Conservation (phyloP, 257 asterid species). For the Jacaranda copaia region DNA sequence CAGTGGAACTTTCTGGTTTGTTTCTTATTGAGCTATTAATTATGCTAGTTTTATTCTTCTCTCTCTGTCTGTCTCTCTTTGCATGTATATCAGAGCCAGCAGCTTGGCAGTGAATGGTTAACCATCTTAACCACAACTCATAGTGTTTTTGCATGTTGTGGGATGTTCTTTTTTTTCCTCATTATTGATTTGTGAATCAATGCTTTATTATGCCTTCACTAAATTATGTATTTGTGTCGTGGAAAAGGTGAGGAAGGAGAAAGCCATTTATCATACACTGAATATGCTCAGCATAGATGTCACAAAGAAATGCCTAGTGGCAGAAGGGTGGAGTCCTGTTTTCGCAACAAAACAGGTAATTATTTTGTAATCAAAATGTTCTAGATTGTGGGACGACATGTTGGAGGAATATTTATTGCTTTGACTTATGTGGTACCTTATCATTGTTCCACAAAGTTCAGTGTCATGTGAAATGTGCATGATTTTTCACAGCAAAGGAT, state of each 20-base stretch:
- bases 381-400: background rate
- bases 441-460: conserved; percentile 1
- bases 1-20: conserved; percentile 72
- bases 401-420: background rate
- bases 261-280: conserved; percentile 77
- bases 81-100: background rate
- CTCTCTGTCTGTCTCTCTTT: background rate
- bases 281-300: conserved; percentile 91
- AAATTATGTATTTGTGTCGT: conserved; percentile 10
- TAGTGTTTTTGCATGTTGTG: background rate
- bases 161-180: background rate
- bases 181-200: conserved; percentile 1
- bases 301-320: conserved; percentile 82
- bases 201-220: conserved; percentile 10
- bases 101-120: conserved; percentile 10
- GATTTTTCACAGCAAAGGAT: conserved; percentile 1
- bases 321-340: conserved; percentile 91
- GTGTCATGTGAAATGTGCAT: conserved; percentile 23
- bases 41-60: background rate
- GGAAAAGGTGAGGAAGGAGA: conserved; percentile 71
- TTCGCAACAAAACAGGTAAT: conserved; percentile 74
- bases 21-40: background rate
- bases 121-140: background rate
- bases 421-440: background rate
- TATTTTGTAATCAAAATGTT: conserved; percentile 11